Evolutionary conservation across 2,329 filamentous ascomycete species (phyloP), one percentile per base, ranked within the genome.

Genomic region (Arthrocladium fulminans): DNA sequence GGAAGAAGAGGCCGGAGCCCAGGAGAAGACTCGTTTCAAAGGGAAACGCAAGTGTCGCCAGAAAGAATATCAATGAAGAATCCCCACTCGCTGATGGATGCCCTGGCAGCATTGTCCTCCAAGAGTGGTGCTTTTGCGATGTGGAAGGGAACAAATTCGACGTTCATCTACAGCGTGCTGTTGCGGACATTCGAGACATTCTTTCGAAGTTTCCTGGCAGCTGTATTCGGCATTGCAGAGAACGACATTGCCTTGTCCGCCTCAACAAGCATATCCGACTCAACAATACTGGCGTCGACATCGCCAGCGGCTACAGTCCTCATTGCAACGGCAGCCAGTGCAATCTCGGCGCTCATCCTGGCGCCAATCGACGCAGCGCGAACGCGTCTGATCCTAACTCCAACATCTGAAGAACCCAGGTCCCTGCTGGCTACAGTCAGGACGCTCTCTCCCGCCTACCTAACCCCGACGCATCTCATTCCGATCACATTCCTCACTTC

Each of bases 61-160:
- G 77, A 89, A 63, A 81, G 81, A 49, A 75, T 96, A 19, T 71
- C 74, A 20, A 73, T 96, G 17, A 83, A 82, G 55, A 81, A 82
- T 51, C 74, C 86, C 9, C 85, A 90, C 62, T 90, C 89, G 1
- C 74, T 97, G 49, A 77, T 89, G 58, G 88, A 95, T 56, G 87
- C 92, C 2, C 79, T 98, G 51, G 82, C 83, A 5, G 85, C 94
- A 63, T 70, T 97, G 17, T 97, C 92, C 86, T 77, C 83, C 41
- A 90, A 85, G 57, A 90, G 94, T 63, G 87, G 88, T 29, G 83
- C 83, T 0, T 89, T 88, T 75, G 92, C 92, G 3, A 82, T 96
- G 3, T 98, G 90, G 89, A 96, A 96, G 65, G 77, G 84, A 7
- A 87, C 88, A 30, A 97, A 97, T 63, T 81, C 86, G 12, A 94